Percentiles rank a stretch among this genome's conserved stretches.
Conservation (phyloP, 352 stramenopile genomes). For the Thraustochytrium sp. region DNA sequence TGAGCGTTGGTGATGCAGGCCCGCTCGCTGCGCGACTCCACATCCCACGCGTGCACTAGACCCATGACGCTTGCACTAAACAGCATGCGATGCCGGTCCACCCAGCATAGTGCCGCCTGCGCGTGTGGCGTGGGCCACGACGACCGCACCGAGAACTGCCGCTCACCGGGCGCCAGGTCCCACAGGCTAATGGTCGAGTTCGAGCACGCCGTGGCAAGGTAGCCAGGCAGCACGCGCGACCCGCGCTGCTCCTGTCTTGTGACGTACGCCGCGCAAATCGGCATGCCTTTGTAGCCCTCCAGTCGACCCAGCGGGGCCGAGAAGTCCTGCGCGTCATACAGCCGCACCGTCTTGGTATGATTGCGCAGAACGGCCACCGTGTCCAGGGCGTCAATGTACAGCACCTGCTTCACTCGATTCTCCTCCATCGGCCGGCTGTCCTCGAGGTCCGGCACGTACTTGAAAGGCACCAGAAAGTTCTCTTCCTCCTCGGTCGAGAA, state of each 20-base stretch:
- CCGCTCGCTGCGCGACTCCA: not conserved
- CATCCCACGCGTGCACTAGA: conserved; percentile 49
- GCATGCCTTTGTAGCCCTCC: conserved; percentile 8
- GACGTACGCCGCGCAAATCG: conserved; percentile 36
- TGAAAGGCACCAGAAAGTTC: conserved; percentile 17
- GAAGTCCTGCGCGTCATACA: conserved; percentile 31
- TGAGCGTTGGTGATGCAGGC: conserved; percentile 31
- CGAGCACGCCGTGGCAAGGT: conserved; percentile 49
- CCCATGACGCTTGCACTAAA: conserved; percentile 50
- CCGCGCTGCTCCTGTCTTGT: not conserved
- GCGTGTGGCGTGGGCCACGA: conserved; percentile 47
- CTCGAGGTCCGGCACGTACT: not conserved
- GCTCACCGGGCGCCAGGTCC: conserved; percentile 48
- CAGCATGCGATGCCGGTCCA: conserved; percentile 38
- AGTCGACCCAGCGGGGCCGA: not conserved
- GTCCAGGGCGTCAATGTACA: conserved; percentile 25
- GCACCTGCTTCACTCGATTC: not conserved
- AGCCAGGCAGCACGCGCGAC: not conserved
- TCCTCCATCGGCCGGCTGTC: not conserved
- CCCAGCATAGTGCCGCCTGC: conserved; percentile 50
- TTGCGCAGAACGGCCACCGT: conserved; percentile 26
- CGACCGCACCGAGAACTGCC: conserved; percentile 49
- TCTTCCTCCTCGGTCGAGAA: conserved; percentile 42
- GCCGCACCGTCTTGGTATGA: not conserved
- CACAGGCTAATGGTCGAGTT: conserved; percentile 51